Evolutionary conservation across 306 rosid species (phyloP).

Genomic region (Dryas drummondii): DNA sequence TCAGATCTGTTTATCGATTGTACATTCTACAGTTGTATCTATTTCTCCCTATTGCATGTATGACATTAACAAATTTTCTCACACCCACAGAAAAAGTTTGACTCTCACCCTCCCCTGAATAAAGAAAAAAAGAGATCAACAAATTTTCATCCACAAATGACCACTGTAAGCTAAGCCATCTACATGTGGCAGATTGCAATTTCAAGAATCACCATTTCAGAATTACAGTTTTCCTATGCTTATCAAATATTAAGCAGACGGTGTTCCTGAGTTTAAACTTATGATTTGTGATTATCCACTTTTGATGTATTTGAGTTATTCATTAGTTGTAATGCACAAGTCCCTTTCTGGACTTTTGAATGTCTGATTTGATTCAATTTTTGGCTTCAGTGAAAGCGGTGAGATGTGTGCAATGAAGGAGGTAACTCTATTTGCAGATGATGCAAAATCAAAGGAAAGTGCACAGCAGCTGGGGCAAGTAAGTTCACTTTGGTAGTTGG

Average conservation of each 20-base stretch:
- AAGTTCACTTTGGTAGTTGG: constrained; percentile 25
- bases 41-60: constrained; percentile 10
- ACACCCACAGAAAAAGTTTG: too few species aligned
- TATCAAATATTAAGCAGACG: constrained; percentile 6
- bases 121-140: neutral
- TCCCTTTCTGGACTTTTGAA: constrained; percentile 2
- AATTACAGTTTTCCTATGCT: neutral
- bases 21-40: constrained; percentile 10
- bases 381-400: constrained; percentile 70
- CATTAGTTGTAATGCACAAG: neutral
- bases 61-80: constrained; percentile 8
- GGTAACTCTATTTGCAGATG: constrained; percentile 91
- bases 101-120: neutral
- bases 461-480: constrained; percentile 86
- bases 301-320: neutral
- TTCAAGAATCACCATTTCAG: neutral
- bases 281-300: neutral
- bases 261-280: neutral
- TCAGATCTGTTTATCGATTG: neutral
- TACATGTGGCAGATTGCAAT: neutral
- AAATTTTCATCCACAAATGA: neutral
- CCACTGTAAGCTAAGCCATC: neutral
- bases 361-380: constrained; percentile 36
- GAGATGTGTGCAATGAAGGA: constrained; percentile 99
- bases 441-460: constrained; percentile 88